These are phyloP conservation scores for Penicillium subrubescens DNA, from an alignment of 495 filamentous ascomycete genomes.

Conservation along the genomic window DNA sequence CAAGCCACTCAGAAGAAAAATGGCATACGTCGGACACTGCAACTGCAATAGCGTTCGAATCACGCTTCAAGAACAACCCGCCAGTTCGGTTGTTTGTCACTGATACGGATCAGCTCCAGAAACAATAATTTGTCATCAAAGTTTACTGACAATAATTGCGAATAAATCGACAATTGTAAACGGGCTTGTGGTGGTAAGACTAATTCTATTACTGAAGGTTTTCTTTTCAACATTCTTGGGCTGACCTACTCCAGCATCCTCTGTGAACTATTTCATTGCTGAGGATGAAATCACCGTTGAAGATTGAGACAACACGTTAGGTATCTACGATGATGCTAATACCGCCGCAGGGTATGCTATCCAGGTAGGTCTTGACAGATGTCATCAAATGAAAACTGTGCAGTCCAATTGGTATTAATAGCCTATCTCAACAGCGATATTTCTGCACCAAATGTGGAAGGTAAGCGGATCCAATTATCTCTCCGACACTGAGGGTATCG, in stretches of 20 bases:
- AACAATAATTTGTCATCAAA: not conserved
- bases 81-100: conserved; percentile 24
- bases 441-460: conserved; percentile 38
- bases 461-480: conserved; percentile 7
- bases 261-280: conserved; percentile 28
- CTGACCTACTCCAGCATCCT: conserved; percentile 21
- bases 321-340: conserved; percentile 12
- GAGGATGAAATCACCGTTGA: conserved; percentile 24
- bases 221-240: not conserved
- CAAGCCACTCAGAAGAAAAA: conserved; percentile 1
- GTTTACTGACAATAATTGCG: not conserved
- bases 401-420: conserved; percentile 4
- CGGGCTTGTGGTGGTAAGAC: conserved; percentile 24
- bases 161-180: conserved; percentile 25
- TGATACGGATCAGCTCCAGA: conserved; percentile 20
- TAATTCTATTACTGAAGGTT: not conserved
- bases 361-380: conserved; percentile 9
- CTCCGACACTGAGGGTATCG: too few species aligned
- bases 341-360: conserved; percentile 15
- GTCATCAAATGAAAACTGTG: not conserved
- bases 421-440: conserved; percentile 16
- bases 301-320: conserved; percentile 17
- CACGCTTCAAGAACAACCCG: conserved; percentile 29
- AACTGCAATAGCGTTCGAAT: conserved; percentile 32
- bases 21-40: conserved; percentile 35